Evolutionary conservation across 1,139 yeast genomes (phyloP).

Genomic region (Neolecta irregularis): DNA sequence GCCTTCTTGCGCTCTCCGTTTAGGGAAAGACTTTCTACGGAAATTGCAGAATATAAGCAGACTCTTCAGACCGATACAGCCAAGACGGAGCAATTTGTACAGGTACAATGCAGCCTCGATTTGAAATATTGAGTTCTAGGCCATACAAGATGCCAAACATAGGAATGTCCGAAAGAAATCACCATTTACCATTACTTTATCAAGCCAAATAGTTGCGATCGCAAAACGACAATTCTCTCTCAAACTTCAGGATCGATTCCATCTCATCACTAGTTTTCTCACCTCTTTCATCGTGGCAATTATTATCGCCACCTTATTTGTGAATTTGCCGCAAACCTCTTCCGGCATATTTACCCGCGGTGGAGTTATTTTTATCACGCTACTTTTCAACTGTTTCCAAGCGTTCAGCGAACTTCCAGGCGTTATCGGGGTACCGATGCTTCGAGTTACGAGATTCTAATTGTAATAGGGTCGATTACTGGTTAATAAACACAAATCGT

Average conservation of each 20-base stretch:
- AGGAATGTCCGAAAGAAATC: slow-evolving; percentile 26
- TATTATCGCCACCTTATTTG: slow-evolving; percentile 59
- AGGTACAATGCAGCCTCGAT: no score
- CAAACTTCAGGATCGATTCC: slow-evolving; percentile 9
- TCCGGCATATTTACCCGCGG: slow-evolving; percentile 49
- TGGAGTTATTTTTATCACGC: slow-evolving; percentile 60
- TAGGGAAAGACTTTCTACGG: no score
- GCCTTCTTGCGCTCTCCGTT: slow-evolving; percentile 39
- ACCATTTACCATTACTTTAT: slow-evolving; percentile 22
- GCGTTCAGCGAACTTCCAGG: slow-evolving; percentile 60
- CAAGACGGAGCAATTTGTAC: no score
- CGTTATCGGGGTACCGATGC: no score
- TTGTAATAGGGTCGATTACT: slow-evolving; percentile 62
- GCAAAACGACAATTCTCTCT: slow-evolving; percentile 9
- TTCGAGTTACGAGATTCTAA: no score
- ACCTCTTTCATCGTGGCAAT: slow-evolving; percentile 28
- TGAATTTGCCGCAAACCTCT: slow-evolving; percentile 33
- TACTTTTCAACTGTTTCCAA: slow-evolving; percentile 64
- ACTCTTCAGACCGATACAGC: no score
- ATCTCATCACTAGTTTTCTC: slow-evolving; percentile 27
- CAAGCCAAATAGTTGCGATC: slow-evolving; percentile 23
- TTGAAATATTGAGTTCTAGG: no score
- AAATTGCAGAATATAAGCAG: no score
- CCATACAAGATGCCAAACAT: slow-evolving; percentile 24
- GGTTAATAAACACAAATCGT: slow-evolving; percentile 65